Evolutionary conservation across 2,329 filamentous ascomycete genomes (phyloP), one percentile per base, ranked within the genome.

Genomic region (Paracoccidioides brasiliensis): DNA sequence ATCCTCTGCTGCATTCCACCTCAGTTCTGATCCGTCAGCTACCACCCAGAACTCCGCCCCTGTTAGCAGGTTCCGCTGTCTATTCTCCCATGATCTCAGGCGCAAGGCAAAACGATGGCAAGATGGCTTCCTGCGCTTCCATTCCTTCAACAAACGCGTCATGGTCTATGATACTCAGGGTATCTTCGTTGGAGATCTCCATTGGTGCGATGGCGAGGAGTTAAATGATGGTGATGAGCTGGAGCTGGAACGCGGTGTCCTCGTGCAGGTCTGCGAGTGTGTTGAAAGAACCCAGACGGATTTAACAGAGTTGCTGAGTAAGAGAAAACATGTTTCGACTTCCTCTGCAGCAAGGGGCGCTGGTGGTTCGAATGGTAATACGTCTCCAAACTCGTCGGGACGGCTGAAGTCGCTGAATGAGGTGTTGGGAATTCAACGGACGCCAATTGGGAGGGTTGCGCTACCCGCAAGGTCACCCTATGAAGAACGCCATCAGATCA

Each of bases 61-160:
- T 0, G 89, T 96, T 42, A 76, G 86, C 65, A 89, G 94, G 65
- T 94, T 85, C 69, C 79, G 81, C 59, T 96, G 90, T 68, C 82
- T 96, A 4, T 96, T 88, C 70, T 94, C 90, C 1, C 82, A 88
- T 66, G 90, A 96, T 66, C 69, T 95, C 44, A 82, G 83, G 53
- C 83, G 88, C 55, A 96, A 96, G 72, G 84, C 88, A 63, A 96
- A 96, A 69, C 78, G 88, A 58, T 96, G 90, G 90, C 88, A 95
- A 65, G 90, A 96, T 83, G 90, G 91, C 40, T 83, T 83, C 53
- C 80, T 96, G 58, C 86, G 85, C 60, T 95, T 85, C 61, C 90
- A 96, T 66, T 85, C 86, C 0, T 95, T 95, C 79, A 96, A 96
- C 73, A 88, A 84, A 66, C 83, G 88, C 4, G 76, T 93, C 57